Percentiles rank a stretch among this genome's conserved stretches.
phyloP scores from a whole-genome alignment of 2,329 filamentous ascomycete species.

The Pseudogymnoascus sp. region DNA sequence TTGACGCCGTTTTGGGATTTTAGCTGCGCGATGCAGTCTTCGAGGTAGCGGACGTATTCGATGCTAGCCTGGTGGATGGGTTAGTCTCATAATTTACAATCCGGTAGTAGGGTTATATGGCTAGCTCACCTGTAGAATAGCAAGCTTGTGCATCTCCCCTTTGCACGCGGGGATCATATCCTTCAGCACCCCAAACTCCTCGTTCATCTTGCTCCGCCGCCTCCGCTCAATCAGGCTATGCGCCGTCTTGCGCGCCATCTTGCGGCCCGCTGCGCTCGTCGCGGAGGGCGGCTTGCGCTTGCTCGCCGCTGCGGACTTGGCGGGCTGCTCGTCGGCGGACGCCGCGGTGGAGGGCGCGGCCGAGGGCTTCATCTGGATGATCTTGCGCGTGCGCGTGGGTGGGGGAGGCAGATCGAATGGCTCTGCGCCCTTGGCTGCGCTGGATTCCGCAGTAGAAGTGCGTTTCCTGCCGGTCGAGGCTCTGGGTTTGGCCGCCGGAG shows the following conservation, averaged over 20 bases:
- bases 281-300: constrained; percentile 73
- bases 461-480: constrained; percentile 34
- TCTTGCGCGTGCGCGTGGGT: constrained; percentile 85
- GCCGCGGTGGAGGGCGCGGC: constrained; percentile 10
- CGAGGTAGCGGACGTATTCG: constrained; percentile 89
- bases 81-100: constrained; percentile 11
- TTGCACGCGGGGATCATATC: constrained; percentile 91
- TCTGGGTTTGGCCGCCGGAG: constrained; percentile 32
- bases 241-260: constrained; percentile 91
- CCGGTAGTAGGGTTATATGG: constrained; percentile 13
- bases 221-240: constrained; percentile 91
- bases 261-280: constrained; percentile 79
- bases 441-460: constrained; percentile 36
- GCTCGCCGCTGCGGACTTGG: constrained; percentile 19
- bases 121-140: constrained; percentile 74
- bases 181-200: constrained; percentile 90
- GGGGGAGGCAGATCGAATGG: constrained; percentile 81
- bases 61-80: constrained; percentile 66
- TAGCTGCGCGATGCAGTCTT: constrained; percentile 76
- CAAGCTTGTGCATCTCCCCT: constrained; percentile 98
- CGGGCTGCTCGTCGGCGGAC: constrained; percentile 19
- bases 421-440: constrained; percentile 37
- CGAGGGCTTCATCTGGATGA: constrained; percentile 91
- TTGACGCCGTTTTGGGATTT: constrained; percentile 44
- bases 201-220: constrained; percentile 94